Evolutionary conservation across 345 rosid species (phyloP).

Genomic region (Bruguiera gymnorhiza): DNA sequence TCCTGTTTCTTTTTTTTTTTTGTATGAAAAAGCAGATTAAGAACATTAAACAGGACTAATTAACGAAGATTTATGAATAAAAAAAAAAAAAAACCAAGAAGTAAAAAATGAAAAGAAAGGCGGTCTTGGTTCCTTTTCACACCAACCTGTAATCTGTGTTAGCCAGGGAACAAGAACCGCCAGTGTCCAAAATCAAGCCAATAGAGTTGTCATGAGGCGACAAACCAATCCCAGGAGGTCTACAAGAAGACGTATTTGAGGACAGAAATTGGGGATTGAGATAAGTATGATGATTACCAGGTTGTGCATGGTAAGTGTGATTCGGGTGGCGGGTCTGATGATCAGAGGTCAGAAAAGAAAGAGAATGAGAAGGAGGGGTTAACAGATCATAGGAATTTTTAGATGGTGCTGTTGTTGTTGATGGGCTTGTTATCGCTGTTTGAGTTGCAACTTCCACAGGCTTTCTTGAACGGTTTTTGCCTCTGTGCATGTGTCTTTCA

Average conservation of each 20-base stretch:
- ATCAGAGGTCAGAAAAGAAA: constrained; percentile 31
- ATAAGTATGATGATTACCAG: constrained; percentile 25
- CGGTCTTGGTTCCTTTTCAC: background rate
- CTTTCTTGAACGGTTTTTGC: constrained; percentile 63
- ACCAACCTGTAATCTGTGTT: constrained; percentile 52
- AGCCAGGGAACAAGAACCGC: constrained; percentile 29
- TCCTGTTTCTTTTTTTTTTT: constrained; percentile 41
- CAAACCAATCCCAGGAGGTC: constrained; percentile 30
- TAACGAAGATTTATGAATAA: background rate
- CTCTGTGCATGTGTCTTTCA: constrained; percentile 55
- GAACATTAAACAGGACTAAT: background rate
- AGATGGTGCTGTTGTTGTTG: constrained; percentile 17
- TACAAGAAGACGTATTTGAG: constrained; percentile 29
- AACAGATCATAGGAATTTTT: constrained; percentile 19
- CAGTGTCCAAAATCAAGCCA: constrained; percentile 45
- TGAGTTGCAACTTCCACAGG: constrained; percentile 45
- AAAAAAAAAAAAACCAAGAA: background rate
- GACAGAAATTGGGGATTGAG: constrained; percentile 30
- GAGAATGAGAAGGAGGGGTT: constrained; percentile 33
- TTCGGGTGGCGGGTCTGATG: constrained; percentile 25
- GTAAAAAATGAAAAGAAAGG: background rate
- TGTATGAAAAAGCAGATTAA: background rate
- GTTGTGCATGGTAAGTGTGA: constrained; percentile 19
- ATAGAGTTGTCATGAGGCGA: constrained; percentile 35
- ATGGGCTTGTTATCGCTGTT: constrained; percentile 13